Percentiles rank a stretch among this genome's conserved stretches.
Conservation (phyloP, 176 grass and related monocot species). For the Calamus simplicifolius region DNA sequence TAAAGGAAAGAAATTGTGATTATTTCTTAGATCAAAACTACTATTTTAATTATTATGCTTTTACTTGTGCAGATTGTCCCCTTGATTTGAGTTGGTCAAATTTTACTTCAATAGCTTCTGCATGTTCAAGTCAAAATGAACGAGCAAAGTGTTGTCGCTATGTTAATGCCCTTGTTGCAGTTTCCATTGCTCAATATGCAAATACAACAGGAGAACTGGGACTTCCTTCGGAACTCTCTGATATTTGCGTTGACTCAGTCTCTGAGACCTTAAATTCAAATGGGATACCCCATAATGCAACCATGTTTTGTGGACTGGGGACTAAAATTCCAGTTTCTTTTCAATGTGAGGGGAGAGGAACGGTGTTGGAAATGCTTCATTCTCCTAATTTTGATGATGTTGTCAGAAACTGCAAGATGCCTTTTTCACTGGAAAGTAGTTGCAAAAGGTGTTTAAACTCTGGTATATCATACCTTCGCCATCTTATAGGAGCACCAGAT, state of each 20-base stretch:
- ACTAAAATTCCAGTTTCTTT: constrained; percentile 86
- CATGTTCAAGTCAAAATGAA: constrained; percentile 55
- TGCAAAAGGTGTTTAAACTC: constrained; percentile 97
- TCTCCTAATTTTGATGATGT: constrained; percentile 79
- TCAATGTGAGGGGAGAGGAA: constrained; percentile 67
- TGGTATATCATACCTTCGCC: constrained; percentile 74
- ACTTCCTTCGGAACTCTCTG: constrained; percentile 65
- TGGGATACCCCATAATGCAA: constrained; percentile 44
- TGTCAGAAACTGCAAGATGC: constrained; percentile 61
- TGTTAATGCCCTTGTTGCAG: constrained; percentile 92
- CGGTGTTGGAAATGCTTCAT: constrained; percentile 90
- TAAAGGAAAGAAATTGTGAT: too few species aligned
- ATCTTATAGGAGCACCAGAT: constrained; percentile 61
- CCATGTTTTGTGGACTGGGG: constrained; percentile 61
- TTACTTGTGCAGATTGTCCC: constrained; percentile 50
- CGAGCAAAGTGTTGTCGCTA: constrained; percentile 69
- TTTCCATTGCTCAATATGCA: constrained; percentile 73
- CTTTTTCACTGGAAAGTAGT: constrained; percentile 64
- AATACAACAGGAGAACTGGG: constrained; percentile 78
- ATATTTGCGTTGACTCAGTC: constrained; percentile 61
- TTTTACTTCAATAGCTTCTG: constrained; percentile 46
- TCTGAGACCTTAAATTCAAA: constrained; percentile 53
- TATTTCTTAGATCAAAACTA: too few species aligned
- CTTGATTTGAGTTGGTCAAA: constrained; percentile 92
- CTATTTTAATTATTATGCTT: too few species aligned